Percentiles rank a stretch among this genome's conserved stretches.
Evolutionary conservation across 345 rosid genomes (phyloP).

Genomic region (Populus euphratica): DNA sequence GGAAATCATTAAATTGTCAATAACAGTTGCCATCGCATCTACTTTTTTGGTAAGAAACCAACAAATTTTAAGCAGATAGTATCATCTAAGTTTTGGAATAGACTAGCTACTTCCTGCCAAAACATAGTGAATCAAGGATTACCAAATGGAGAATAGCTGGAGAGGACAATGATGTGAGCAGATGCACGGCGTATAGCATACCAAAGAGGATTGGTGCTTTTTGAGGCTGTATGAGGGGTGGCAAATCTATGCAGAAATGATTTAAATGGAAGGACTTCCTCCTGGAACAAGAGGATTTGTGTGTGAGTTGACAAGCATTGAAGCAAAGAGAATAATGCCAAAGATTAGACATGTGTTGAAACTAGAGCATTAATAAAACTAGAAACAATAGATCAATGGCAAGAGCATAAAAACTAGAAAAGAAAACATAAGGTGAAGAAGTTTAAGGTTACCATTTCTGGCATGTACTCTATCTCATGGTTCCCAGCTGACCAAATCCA

Average conservation of each 20-base stretch:
- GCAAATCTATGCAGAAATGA: conserved; percentile 16
- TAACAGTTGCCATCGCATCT: not conserved
- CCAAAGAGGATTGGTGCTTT: conserved; percentile 22
- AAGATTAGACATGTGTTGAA: not conserved
- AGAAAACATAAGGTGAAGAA: not conserved
- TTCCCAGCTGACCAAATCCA: conserved; percentile 46
- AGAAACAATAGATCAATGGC: too few species aligned
- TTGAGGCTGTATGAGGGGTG: conserved; percentile 18
- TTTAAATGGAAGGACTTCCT: conserved; percentile 18
- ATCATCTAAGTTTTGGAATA: not conserved
- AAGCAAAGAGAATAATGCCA: not conserved
- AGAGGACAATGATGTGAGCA: conserved; percentile 20
- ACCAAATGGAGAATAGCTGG: conserved; percentile 26
- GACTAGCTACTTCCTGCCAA: not conserved
- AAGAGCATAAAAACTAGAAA: not conserved
- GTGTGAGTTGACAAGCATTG: conserved; percentile 1
- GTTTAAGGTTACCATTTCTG: conserved; percentile 16
- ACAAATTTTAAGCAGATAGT: not conserved
- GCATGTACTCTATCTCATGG: conserved; percentile 46
- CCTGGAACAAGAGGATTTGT: conserved; percentile 9
- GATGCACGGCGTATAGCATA: conserved; percentile 24
- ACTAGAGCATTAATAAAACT: not conserved
- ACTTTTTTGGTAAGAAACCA: not conserved
- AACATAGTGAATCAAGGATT: not conserved
- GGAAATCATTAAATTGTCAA: not conserved